These are phyloP conservation scores for Sungouiella blattae DNA, from an alignment of 805 yeast species.

Conservation along the genomic window DNA sequence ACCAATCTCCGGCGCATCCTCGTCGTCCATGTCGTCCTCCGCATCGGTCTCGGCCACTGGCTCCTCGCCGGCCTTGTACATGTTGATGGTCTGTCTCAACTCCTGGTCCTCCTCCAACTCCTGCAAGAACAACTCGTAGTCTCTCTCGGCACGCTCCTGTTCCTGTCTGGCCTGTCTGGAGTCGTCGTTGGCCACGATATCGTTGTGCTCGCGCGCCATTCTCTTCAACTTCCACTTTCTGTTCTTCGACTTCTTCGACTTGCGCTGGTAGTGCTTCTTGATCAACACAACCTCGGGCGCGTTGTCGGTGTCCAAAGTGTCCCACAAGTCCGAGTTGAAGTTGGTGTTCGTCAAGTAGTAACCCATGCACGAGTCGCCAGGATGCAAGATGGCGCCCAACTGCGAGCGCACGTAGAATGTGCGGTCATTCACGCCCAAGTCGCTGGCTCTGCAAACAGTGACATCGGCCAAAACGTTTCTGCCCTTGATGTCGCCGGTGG, in stretches of 20 bases:
- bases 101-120: constrained; percentile 97
- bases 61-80: constrained; percentile 63
- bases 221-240: constrained; percentile 91
- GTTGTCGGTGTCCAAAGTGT: constrained; percentile 55
- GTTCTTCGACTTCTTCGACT: constrained; percentile 68
- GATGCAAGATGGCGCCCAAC: constrained; percentile 89
- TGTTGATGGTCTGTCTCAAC: constrained; percentile 82
- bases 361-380: constrained; percentile 95
- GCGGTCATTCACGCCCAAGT: constrained; percentile 81
- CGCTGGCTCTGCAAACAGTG: constrained; percentile 85
- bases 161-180: constrained; percentile 80
- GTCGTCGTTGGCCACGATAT: constrained; percentile 70
- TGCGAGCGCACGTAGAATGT: constrained; percentile 86
- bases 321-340: constrained; percentile 85
- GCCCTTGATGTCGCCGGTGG: constrained; percentile 76
- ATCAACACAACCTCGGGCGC: constrained; percentile 84
- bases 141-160: constrained; percentile 87
- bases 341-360: constrained; percentile 82
- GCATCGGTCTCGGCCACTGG: constrained; percentile 26
- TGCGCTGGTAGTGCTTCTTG: constrained; percentile 84
- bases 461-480: constrained; percentile 83
- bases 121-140: constrained; percentile 92
- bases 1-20: constrained; percentile 83
- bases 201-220: constrained; percentile 95
- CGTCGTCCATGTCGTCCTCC: constrained; percentile 54